Conservation (phyloP, 2,329 filamentous ascomycete genomes). For the Plenodomus biglobosus region DNA sequence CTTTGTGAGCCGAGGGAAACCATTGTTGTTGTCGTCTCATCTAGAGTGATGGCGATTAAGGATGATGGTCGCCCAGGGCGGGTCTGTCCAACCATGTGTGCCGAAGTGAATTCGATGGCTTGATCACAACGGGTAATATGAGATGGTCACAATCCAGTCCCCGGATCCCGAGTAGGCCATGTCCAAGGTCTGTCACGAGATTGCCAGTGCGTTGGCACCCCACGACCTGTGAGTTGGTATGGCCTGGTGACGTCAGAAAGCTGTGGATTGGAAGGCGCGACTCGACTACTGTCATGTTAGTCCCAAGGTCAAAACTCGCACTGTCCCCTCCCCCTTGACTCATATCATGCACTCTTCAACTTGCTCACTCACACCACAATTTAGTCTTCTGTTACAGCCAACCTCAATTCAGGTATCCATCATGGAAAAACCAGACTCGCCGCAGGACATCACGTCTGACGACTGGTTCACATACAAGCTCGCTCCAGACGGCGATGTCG, state of each 20-base stretch:
- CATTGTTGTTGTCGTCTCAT: too few relatives aligned
- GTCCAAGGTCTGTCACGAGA: not conserved
- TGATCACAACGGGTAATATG: not conserved
- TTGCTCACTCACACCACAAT: not conserved
- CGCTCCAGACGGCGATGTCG: slow-evolving; percentile 1
- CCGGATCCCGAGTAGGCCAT: not conserved
- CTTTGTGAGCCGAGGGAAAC: too few relatives aligned
- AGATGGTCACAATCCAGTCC: not conserved
- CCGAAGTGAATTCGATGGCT: not conserved
- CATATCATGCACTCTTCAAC: not conserved
- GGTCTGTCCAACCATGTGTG: not conserved
- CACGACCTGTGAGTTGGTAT: not conserved
- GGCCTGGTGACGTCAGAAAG: not conserved
- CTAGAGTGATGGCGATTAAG: too few relatives aligned
- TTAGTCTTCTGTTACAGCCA: not conserved
- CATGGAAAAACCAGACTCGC: not conserved
- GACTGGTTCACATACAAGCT: slow-evolving; percentile 11
- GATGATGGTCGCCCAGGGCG: too few relatives aligned
- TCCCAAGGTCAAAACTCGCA: not conserved
- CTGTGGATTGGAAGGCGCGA: not conserved
- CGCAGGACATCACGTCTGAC: slow-evolving; percentile 3
- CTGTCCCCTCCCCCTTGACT: not conserved
- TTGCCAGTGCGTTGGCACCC: not conserved
- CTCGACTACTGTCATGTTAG: not conserved
- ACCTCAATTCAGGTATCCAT: not conserved